These are phyloP conservation scores for Leishmania turanica DNA, from an alignment of 208 protist species.

Conservation along the genomic window DNA sequence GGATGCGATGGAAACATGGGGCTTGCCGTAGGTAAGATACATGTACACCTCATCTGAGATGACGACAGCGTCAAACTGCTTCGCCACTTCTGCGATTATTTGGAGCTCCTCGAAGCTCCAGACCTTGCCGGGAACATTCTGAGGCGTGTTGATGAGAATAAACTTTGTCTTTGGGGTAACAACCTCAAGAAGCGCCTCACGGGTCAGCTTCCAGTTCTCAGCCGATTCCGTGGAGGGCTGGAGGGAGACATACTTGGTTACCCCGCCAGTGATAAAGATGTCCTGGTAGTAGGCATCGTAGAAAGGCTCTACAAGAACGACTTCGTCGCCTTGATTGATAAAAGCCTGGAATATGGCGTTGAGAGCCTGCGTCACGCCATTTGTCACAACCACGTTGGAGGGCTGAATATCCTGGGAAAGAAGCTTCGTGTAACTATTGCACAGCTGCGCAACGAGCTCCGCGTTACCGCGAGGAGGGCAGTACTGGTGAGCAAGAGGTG, in stretches of 20 bases:
- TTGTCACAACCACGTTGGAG: conserved; percentile 72
- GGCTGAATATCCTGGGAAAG: conserved; percentile 54
- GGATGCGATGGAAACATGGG: conserved; percentile 72
- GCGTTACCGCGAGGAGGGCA: conserved; percentile 63
- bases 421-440: conserved; percentile 59
- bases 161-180: conserved; percentile 84
- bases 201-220: conserved; percentile 57
- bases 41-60: conserved; percentile 93
- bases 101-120: conserved; percentile 66
- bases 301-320: conserved; percentile 93
- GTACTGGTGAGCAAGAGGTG: conserved; percentile 84
- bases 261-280: conserved; percentile 68
- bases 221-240: conserved; percentile 41
- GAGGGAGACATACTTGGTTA: conserved; percentile 77
- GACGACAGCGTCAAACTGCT: conserved; percentile 65
- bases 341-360: conserved; percentile 78
- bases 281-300: conserved; percentile 91
- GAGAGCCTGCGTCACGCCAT: conserved; percentile 88
- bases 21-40: conserved; percentile 71
- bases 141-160: conserved; percentile 94
- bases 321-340: conserved; percentile 91
- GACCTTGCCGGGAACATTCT: conserved; percentile 91
- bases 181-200: conserved; percentile 52
- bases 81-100: conserved; percentile 70
- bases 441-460: conserved; percentile 69